A percentile compares a stretch with the other conserved stretches of the same genome.
phyloP scores from a whole-genome alignment of 2,329 filamentous ascomycete genomes.

The Pestalotiopsis fici region DNA sequence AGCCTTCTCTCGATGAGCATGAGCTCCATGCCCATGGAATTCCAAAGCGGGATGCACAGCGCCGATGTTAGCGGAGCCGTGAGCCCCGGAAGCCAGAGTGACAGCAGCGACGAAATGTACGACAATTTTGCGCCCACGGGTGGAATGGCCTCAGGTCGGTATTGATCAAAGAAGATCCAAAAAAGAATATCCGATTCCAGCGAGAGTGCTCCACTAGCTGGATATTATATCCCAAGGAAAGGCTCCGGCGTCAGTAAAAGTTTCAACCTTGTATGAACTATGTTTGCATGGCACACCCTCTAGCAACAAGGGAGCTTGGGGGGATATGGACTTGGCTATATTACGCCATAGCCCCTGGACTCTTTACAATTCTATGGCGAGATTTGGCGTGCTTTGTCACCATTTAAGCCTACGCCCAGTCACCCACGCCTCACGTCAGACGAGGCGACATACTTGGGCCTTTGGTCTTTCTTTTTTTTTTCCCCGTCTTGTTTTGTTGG shows the following conservation, averaged over 20 bases:
- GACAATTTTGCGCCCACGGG: slow-evolving; percentile 40
- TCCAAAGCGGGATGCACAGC: slow-evolving; percentile 46
- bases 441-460: background rate
- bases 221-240: background rate
- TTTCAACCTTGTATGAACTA: background rate
- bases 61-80: slow-evolving; percentile 51
- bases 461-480: background rate
- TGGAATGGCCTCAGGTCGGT: slow-evolving; percentile 31
- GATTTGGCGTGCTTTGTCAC: slow-evolving; percentile 12
- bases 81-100: slow-evolving; percentile 50
- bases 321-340: background rate
- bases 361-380: slow-evolving; percentile 5
- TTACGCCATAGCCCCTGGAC: slow-evolving; percentile 8
- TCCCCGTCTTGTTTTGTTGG: background rate
- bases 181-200: background rate
- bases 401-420: background rate
- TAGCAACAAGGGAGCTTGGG: background rate
- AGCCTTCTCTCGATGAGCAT: slow-evolving; percentile 29
- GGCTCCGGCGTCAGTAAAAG: background rate
- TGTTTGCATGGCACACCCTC: background rate
- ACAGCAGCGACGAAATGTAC: slow-evolving; percentile 60
- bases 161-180: slow-evolving; percentile 15
- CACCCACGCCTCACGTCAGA: background rate
- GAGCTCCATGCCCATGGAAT: slow-evolving; percentile 25
- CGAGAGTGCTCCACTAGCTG: background rate